phyloP scores from a whole-genome alignment of 441 rosid species.

The Brassica balearica region DNA sequence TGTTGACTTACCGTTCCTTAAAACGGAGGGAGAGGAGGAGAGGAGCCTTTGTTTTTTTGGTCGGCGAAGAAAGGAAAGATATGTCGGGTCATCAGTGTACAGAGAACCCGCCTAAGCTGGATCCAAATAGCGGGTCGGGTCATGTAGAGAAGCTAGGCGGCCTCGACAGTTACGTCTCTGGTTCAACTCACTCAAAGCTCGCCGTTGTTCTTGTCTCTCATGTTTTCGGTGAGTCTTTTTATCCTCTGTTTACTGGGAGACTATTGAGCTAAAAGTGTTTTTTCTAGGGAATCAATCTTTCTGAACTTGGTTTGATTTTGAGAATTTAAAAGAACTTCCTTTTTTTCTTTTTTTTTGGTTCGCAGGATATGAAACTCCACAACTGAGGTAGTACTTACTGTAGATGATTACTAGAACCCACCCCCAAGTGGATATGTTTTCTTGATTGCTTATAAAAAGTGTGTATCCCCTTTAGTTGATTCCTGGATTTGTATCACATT shows the following conservation, averaged over 20 bases:
- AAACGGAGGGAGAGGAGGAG: no score
- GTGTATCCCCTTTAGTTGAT: no score
- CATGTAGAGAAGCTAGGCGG: constrained; percentile 60
- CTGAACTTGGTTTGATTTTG: constrained; percentile 13
- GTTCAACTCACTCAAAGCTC: constrained; percentile 51
- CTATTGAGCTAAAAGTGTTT: not conserved
- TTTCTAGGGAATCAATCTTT: not conserved
- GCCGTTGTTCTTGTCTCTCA: constrained; percentile 64
- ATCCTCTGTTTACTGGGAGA: not conserved
- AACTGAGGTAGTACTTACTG: constrained; percentile 58
- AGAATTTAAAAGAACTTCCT: not conserved
- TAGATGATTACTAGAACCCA: not conserved
- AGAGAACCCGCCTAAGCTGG: constrained; percentile 61
- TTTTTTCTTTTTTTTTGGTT: not conserved
- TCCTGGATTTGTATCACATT: no score
- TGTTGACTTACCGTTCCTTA: not conserved
- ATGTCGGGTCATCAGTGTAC: constrained; percentile 73
- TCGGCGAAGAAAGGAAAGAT: constrained; percentile 11
- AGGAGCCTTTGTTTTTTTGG: not conserved
- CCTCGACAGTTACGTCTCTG: constrained; percentile 58
- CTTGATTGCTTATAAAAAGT: no score
- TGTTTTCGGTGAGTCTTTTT: constrained; percentile 49
- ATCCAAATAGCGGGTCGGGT: constrained; percentile 57
- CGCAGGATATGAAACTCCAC: constrained; percentile 81
- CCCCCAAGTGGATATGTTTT: not conserved